Base-by-base conservation (phyloP, 2,329 filamentous ascomycete genomes). In the Diplodia scrobiculata region DNA sequence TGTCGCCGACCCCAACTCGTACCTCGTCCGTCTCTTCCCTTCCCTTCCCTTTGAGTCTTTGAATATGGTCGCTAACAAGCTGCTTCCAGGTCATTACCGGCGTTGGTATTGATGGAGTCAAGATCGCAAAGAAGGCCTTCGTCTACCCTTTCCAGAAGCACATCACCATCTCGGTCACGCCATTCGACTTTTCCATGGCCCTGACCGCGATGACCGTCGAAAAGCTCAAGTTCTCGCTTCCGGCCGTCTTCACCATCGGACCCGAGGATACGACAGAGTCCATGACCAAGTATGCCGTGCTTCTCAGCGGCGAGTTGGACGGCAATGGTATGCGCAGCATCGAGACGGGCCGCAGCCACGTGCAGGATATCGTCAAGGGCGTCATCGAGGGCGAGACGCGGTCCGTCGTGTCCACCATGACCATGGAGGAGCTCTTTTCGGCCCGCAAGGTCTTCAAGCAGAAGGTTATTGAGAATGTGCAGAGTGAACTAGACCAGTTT, bases 381-480 rank as follows among this genome's bases (percentile, higher is more conserved):
- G 92, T 96, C 76, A 95, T 96, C 71, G 91, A 96, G 76, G 92
- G 92, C 68, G 92, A 96, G 77, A 93, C 90, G 0, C 86, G 92
- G 67, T 89, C 91, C 5, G 87, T 96, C 63, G 90, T 96, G 50
- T 91, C 88, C 0, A 89, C 87, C 71, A 94, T 96, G 90, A 93
- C 91, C n/a, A 94, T 95, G 90, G 91, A 94, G 75, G 91, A 95
- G 77, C 90, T 96, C 67, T 93, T 93, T 77, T 89, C 87, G 68
- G 88, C 91, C 77, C 83, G 90, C 38, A 88, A 91, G 70, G 81
- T 89, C 51, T 92, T 92, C 82, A 91, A 94, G 81, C 85, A 84
- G 70, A 87, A 89, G 70, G 83, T 86, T 70, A 80, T 81, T 63
- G 73, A 79, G 63, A 78, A 91, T 75, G 91, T 94, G 66, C 90